These are phyloP conservation scores for Corynascus novoguineensis DNA, from an alignment of 495 filamentous ascomycete genomes.

Conservation along the genomic window DNA sequence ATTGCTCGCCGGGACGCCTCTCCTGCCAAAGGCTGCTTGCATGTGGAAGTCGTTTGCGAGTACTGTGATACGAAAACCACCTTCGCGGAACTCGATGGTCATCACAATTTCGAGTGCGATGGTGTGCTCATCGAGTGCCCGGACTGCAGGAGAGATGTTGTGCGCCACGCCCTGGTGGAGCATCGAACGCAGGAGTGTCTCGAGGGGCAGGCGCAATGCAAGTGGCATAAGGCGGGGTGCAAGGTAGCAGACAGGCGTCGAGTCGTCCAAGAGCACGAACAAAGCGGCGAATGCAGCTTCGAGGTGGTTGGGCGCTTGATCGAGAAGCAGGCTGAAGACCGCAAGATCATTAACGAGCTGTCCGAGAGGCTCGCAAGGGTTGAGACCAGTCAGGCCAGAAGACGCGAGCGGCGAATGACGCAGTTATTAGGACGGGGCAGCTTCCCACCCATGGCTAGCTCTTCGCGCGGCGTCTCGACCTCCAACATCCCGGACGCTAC, in stretches of 20 bases:
- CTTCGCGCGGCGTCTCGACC: not conserved
- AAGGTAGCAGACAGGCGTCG: conserved; percentile 26
- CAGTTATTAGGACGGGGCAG: not conserved
- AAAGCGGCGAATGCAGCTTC: conserved; percentile 24
- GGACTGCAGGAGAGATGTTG: conserved; percentile 33
- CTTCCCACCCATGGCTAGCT: not conserved
- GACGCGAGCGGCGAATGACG: conserved; percentile 3
- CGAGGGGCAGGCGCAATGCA: conserved; percentile 36
- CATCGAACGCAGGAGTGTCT: conserved; percentile 40
- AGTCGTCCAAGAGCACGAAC: conserved; percentile 30
- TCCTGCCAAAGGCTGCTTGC: conserved; percentile 44
- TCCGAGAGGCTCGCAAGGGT: conserved; percentile 16
- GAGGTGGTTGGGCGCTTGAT: conserved; percentile 24
- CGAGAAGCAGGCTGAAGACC: conserved; percentile 22
- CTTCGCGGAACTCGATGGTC: conserved; percentile 39
- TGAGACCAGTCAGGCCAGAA: conserved; percentile 3
- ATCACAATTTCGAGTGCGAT: conserved; percentile 33
- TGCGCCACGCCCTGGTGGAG: conserved; percentile 36
- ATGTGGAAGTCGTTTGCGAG: conserved; percentile 39
- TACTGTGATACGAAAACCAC: conserved; percentile 39
- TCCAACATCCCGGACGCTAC: not conserved
- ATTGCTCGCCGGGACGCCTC: conserved; percentile 32
- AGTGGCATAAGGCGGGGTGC: conserved; percentile 41
- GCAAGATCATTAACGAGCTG: conserved; percentile 26
- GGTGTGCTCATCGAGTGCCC: conserved; percentile 32